Percentiles rank a stretch among this genome's conserved stretches.
Conservation (phyloP, 768 basidiomycete genomes). For the Leccinum rimulosum region DNA sequence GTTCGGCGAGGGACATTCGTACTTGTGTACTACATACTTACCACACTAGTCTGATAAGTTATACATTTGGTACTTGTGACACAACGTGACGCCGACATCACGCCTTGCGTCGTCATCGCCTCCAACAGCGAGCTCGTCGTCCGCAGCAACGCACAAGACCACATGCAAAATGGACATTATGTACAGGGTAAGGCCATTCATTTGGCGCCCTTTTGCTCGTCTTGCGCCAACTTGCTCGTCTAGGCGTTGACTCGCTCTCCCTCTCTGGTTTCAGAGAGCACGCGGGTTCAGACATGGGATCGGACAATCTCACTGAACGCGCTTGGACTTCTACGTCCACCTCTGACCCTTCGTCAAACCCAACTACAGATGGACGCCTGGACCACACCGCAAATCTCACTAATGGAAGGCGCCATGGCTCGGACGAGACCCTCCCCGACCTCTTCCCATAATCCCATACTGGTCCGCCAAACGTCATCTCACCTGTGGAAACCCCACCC, state of each 20-base stretch:
- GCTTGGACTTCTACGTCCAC: conserved; percentile 47
- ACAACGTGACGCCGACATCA: conserved; percentile 11
- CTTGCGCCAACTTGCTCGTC: conserved; percentile 4
- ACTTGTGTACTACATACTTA: background rate
- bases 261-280: conserved; percentile 17
- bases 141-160: background rate
- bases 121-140: conserved; percentile 10
- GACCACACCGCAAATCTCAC: conserved; percentile 31
- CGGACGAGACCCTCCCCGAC: conserved; percentile 40
- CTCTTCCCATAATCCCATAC: conserved; percentile 67
- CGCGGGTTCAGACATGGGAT: conserved; percentile 34
- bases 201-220: background rate
- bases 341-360: conserved; percentile 48
- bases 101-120: conserved; percentile 7
- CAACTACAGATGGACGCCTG: conserved; percentile 29
- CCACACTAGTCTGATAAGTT: background rate
- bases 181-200: conserved; percentile 19
- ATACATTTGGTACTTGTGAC: background rate
- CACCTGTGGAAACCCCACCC: conserved; percentile 83
- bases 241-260: conserved; percentile 20
- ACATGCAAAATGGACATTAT: conserved; percentile 33
- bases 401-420: conserved; percentile 39
- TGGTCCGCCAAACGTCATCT: conserved; percentile 90
- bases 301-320: conserved; percentile 56
- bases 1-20: conserved; percentile 41